Base-by-base conservation (phyloP, 1,284 basidiomycete genomes). In the Agroathelia rolfsii region DNA sequence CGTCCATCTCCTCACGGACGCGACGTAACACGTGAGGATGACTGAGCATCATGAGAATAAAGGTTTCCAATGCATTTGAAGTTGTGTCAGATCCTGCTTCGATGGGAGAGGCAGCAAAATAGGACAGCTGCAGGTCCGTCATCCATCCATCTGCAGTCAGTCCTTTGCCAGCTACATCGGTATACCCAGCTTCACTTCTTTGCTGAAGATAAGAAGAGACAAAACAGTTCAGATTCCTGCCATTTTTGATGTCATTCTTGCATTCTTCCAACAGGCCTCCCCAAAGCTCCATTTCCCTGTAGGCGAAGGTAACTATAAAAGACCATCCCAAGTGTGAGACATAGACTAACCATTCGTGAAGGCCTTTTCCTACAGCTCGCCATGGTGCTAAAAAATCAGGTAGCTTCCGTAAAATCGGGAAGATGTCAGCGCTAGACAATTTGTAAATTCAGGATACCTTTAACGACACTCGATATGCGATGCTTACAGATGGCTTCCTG, bases 281-380 rank as follows among this genome's bases (percentile, higher is more conserved):
- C 44, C 46, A 53, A 13, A 53, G 44, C 15, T 47, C 41, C 49
- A 51, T 51, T 38, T 49, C 41, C 48, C 38, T 45, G 27, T 29
- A 19, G 18, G n/a, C n/a, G 30, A 24, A 24, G 30, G n/a, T 32
- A 9, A 19, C 14, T 11, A 9, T 6, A 12, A 10, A 10, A 26
- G 18, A 13, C 8, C 16, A 16, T n/a, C n/a, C n/a, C n/a, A 21
- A 23, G 23, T 22, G 10, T 28, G 9, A 24, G 16, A 23, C 31
- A 11, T 18, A 17, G 13, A 18, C 19, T 17, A 34, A 52, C 51
- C 50, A 50, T 42, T 41, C 36, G 27, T 52, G 51, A 42, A 50
- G 47, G 28, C 42, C 46, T 10, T 41, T 40, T 12, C 40, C 52
- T 15, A 43, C 41, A 10, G 42, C 36, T 4, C 51, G 37, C 51